Conservation (phyloP, 805 yeast genomes). For the Candida broadrunensis region DNA sequence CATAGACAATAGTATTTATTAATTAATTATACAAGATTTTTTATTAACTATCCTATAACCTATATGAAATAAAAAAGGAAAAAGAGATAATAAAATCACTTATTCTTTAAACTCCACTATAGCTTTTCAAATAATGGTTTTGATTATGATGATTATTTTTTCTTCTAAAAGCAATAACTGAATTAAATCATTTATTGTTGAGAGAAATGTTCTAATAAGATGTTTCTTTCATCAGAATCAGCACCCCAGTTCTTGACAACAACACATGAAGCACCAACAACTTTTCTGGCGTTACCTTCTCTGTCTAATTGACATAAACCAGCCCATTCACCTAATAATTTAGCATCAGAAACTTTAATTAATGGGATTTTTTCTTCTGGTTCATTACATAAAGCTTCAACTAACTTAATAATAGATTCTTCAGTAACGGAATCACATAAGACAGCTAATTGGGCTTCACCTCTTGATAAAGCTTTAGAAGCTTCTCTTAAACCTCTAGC, state of each 20-base stretch:
- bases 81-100: not conserved
- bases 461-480: constrained; percentile 95
- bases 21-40: not conserved
- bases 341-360: constrained; percentile 99
- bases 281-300: constrained; percentile 99
- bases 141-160: no score
- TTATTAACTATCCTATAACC: not conserved
- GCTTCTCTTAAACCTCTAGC: constrained; percentile 99
- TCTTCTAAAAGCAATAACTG: no score
- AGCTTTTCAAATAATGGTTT: not conserved
- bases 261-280: constrained; percentile 99
- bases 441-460: constrained; percentile 97
- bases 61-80: not conserved
- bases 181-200: constrained; percentile 59
- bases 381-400: constrained; percentile 99
- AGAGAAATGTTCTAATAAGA: constrained; percentile 93
- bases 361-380: constrained; percentile 95
- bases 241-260: constrained; percentile 99
- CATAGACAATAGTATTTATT: not conserved
- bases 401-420: constrained; percentile 92
- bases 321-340: constrained; percentile 99
- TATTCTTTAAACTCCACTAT: no score
- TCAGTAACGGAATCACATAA: constrained; percentile 98
- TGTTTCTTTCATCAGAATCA: constrained; percentile 95
- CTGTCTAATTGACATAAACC: constrained; percentile 99